These are phyloP conservation scores for Colletotrichum magnum DNA, from an alignment of 2,329 filamentous ascomycete genomes.

Conservation along the genomic window DNA sequence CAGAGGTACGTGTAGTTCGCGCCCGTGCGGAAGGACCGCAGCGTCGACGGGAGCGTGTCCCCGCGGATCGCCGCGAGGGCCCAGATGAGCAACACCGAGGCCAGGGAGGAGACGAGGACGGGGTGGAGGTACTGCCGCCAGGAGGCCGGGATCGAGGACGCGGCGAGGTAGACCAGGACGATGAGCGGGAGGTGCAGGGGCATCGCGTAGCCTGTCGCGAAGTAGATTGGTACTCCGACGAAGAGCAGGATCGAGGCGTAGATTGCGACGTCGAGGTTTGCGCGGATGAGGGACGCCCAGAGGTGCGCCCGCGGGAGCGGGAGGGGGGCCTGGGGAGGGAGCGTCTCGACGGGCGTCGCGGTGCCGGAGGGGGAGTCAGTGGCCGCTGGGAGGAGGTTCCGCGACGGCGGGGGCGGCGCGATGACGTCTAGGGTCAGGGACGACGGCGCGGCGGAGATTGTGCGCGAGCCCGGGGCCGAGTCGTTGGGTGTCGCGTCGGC, in stretches of 20 bases:
- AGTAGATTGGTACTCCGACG: constrained; percentile 69
- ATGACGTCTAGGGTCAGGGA: constrained; percentile 42
- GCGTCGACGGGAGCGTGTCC: constrained; percentile 55
- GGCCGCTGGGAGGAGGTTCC: constrained; percentile 44
- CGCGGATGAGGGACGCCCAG: constrained; percentile 64
- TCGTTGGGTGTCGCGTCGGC: constrained; percentile 40
- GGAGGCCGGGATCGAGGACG: constrained; percentile 61
- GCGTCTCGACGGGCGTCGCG: constrained; percentile 17
- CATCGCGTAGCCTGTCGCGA: constrained; percentile 65
- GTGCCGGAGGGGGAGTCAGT: background rate
- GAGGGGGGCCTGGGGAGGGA: constrained; percentile 56
- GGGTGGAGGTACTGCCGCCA: constrained; percentile 71
- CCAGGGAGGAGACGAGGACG: constrained; percentile 67
- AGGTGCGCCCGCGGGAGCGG: constrained; percentile 61
- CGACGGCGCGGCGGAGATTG: constrained; percentile 41
- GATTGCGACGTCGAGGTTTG: constrained; percentile 60
- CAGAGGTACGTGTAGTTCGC: constrained; percentile 68
- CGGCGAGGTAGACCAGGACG: constrained; percentile 66
- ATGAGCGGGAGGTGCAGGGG: constrained; percentile 62
- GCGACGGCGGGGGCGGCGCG: constrained; percentile 37
- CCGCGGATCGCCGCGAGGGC: constrained; percentile 62
- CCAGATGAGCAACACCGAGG: constrained; percentile 68
- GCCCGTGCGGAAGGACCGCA: constrained; percentile 66
- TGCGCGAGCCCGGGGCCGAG: constrained; percentile 42
- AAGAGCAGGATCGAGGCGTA: constrained; percentile 63